These are phyloP conservation scores for carrot (Daucus carota) DNA, from an alignment of 129 eudicot species.

Conservation along the genomic window DNA sequence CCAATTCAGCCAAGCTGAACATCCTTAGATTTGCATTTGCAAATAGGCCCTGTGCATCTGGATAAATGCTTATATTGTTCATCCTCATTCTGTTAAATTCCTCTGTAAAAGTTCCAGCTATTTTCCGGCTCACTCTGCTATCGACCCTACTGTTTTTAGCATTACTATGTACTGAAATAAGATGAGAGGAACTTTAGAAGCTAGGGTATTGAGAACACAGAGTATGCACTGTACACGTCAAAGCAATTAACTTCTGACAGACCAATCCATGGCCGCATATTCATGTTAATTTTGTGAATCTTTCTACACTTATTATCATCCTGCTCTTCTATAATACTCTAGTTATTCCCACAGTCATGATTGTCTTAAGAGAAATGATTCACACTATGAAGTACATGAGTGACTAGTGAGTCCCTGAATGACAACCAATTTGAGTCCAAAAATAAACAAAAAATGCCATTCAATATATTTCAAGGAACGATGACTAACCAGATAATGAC, in stretches of 20 bases:
- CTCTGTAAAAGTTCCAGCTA: background rate
- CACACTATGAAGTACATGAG: no score
- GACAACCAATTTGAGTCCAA: no score
- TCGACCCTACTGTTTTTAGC: background rate
- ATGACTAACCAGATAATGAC: background rate
- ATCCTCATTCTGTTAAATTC: background rate
- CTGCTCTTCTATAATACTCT: no score
- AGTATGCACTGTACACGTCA: no score
- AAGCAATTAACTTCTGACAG: no score
- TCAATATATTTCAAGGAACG: background rate
- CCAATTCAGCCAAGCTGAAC: conserved; percentile 21
- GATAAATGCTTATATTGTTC: background rate
- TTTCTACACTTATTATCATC: no score
- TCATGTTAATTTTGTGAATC: no score
- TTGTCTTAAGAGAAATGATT: no score
- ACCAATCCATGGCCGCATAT: no score
- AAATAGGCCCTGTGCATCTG: background rate
- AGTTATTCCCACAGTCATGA: no score
- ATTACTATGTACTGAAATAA: conserved; percentile 1
- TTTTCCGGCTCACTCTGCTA: background rate
- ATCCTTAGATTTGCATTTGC: conserved; percentile 1
- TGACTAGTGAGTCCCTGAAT: no score
- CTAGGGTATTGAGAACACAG: background rate
- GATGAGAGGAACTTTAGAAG: background rate
- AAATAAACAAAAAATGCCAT: no score